Evolutionary conservation across 345 rosid species (phyloP).

Genomic region (Pugionium dolabratum): DNA sequence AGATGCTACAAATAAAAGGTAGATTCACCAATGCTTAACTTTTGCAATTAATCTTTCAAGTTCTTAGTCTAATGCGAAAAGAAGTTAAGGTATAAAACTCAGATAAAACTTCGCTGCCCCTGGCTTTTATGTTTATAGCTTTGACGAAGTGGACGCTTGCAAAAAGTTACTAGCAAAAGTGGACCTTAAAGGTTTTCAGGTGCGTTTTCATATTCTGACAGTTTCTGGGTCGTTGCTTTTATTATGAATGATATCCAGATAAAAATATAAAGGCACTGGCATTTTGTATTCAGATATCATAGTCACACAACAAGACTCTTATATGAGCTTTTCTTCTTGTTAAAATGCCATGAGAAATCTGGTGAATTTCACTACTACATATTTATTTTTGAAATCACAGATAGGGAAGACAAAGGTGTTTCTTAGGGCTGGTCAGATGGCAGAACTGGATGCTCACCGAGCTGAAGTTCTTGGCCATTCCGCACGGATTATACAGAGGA

Average conservation of each 20-base stretch:
- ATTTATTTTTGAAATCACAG: constrained; percentile 46
- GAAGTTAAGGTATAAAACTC: constrained; percentile 6
- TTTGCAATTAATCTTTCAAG: constrained; percentile 19
- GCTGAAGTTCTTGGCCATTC: constrained; percentile 76
- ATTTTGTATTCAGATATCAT: constrained; percentile 14
- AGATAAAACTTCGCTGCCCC: constrained; percentile 18
- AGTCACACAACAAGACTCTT: constrained; percentile 26
- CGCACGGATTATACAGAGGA: constrained; percentile 80
- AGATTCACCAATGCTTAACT: constrained; percentile 24
- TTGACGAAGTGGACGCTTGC: constrained; percentile 74
- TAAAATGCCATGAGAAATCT: constrained; percentile 16
- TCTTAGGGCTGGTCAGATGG: constrained; percentile 99
- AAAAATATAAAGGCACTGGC: background rate
- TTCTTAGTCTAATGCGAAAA: constrained; percentile 9
- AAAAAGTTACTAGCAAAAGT: constrained; percentile 74
- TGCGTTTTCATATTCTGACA: constrained; percentile 23
- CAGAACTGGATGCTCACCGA: constrained; percentile 83
- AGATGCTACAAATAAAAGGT: constrained; percentile 61
- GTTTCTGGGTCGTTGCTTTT: constrained; percentile 10
- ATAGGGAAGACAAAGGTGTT: constrained; percentile 92
- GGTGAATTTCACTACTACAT: background rate
- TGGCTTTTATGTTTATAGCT: constrained; percentile 44
- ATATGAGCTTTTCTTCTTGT: constrained; percentile 22
- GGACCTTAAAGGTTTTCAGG: constrained; percentile 86
- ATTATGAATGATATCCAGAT: constrained; percentile 18